phyloP scores from a whole-genome alignment of 1,139 yeast genomes.

The Candida tetrigidarum region DNA sequence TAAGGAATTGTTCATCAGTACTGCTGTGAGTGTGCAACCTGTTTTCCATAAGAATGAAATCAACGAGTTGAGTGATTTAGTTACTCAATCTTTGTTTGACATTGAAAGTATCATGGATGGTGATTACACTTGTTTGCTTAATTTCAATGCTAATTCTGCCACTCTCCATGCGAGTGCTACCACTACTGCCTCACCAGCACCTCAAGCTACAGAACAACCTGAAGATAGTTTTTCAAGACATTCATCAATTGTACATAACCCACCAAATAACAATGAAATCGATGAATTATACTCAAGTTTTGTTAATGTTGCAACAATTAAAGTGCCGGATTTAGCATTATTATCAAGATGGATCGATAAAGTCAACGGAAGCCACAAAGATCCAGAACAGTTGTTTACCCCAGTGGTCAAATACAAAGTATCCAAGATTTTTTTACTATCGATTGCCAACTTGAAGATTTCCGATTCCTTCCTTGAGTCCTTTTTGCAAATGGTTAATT shows the following conservation, averaged over 20 bases:
- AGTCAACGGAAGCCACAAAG: constrained; percentile 29
- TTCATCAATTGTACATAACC: constrained; percentile 13
- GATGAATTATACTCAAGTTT: constrained; percentile 74
- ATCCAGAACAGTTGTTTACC: constrained; percentile 13
- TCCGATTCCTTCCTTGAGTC: constrained; percentile 51
- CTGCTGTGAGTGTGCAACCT: constrained; percentile 97
- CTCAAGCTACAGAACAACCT: constrained; percentile 5
- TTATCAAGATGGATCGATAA: constrained; percentile 56
- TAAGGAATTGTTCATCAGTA: constrained; percentile 84
- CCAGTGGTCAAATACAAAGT: constrained; percentile 40
- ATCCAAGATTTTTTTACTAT: constrained; percentile 66
- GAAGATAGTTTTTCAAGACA: constrained; percentile 14
- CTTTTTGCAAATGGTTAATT: constrained; percentile 47
- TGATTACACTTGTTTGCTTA: constrained; percentile 39
- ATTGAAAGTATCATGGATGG: constrained; percentile 88
- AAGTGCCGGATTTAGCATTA: constrained; percentile 48
- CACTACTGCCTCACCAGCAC: constrained; percentile 5
- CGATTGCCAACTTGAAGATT: constrained; percentile 57
- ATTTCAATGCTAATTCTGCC: constrained; percentile 11
- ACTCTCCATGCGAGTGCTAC: neutral
- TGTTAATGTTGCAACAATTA: constrained; percentile 58
- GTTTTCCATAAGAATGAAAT: constrained; percentile 91
- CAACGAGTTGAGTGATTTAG: constrained; percentile 81
- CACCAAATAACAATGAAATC: constrained; percentile 38
- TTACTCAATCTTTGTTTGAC: constrained; percentile 76